Conservation (phyloP, 352 stramenopile genomes). For the Phytophthora cryptogea region DNA sequence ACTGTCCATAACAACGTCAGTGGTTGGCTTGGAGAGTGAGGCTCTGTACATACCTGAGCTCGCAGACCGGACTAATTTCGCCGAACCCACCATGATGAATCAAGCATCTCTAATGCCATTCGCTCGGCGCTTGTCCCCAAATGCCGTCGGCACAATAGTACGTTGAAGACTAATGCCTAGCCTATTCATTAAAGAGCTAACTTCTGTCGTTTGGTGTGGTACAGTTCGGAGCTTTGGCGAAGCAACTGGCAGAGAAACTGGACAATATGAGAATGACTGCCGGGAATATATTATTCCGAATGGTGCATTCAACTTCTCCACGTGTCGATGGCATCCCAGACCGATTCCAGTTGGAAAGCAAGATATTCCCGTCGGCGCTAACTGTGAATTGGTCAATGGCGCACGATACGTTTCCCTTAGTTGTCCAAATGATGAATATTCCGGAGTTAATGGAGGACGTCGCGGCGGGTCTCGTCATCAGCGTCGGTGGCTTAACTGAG, state of each 20-base stretch:
- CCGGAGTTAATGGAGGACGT: constrained; percentile 87
- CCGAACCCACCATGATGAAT: constrained; percentile 5
- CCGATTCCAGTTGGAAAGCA: constrained; percentile 67
- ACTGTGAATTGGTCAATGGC: constrained; percentile 82
- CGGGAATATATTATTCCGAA: constrained; percentile 85
- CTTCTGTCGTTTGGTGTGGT: constrained; percentile 17
- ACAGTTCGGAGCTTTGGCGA: constrained; percentile 87
- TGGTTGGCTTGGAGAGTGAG: constrained; percentile 1
- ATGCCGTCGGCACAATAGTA: constrained; percentile 52
- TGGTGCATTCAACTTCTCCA: constrained; percentile 76
- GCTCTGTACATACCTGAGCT: constrained; percentile 33
- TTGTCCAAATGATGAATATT: constrained; percentile 86
- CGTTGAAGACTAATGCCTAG: not conserved
- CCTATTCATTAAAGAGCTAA: constrained; percentile 18
- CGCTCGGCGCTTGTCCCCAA: constrained; percentile 40
- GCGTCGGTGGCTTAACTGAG: constrained; percentile 95
- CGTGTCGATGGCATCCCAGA: constrained; percentile 79
- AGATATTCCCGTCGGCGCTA: constrained; percentile 60
- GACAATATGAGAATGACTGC: constrained; percentile 91
- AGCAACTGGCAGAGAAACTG: constrained; percentile 97
- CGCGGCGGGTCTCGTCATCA: constrained; percentile 92
- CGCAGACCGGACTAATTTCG: constrained; percentile 21
- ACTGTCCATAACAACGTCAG: constrained; percentile 20
- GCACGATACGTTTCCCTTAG: constrained; percentile 91
- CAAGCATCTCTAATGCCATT: constrained; percentile 29